These are phyloP conservation scores for Plasmodium yoelii DNA, from an alignment of 169 alveolate species.

Conservation along the genomic window DNA sequence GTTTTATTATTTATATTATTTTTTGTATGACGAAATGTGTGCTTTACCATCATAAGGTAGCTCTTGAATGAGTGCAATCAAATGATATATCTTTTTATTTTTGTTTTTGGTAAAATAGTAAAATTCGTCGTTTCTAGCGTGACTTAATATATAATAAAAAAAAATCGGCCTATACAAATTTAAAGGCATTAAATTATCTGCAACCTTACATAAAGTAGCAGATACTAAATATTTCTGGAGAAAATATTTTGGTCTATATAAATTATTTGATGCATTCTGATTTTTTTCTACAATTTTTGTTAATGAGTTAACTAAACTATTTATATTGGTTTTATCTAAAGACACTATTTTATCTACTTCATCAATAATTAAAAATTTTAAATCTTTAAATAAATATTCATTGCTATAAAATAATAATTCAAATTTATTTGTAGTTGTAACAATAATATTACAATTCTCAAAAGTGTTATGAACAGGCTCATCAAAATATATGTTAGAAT, in stretches of 20 bases:
- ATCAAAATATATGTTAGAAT: conserved; percentile 66
- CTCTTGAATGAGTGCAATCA: conserved; percentile 16
- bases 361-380: conserved; percentile 77
- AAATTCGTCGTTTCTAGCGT: conserved; percentile 57
- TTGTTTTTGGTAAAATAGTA: conserved; percentile 16
- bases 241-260: conserved; percentile 56
- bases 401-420: conserved; percentile 66
- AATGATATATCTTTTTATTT: conserved; percentile 16
- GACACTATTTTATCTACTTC: conserved; percentile 79
- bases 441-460: conserved; percentile 28
- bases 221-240: conserved; percentile 58
- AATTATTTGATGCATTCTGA: conserved; percentile 9
- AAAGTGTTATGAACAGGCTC: conserved; percentile 19
- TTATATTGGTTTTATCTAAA: conserved; percentile 15
- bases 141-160: conserved; percentile 49
- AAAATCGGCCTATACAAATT: conserved; percentile 73
- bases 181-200: conserved; percentile 57
- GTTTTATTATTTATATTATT: no score
- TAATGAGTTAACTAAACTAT: conserved; percentile 42
- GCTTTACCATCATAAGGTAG: conserved; percentile 19
- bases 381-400: conserved; percentile 66
- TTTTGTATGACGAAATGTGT: background rate
- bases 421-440: conserved; percentile 64
- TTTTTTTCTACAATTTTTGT: conserved; percentile 42
- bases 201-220: conserved; percentile 67